These are phyloP conservation scores for Hygrocybe punicea DNA, from an alignment of 768 basidiomycete species.

Conservation along the genomic window DNA sequence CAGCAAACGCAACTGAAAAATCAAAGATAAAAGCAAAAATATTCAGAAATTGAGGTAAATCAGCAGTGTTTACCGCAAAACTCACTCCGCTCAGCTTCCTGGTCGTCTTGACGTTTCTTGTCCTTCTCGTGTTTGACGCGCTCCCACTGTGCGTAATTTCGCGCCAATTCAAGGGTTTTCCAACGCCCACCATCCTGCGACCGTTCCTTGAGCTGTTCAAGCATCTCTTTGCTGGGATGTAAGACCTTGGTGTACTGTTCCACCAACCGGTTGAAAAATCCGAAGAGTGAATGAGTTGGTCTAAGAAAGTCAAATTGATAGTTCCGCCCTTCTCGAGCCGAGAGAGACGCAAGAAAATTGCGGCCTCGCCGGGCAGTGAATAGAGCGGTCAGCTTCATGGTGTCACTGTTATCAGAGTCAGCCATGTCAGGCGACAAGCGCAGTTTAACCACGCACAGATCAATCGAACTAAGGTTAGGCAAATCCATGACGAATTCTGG, in stretches of 20 bases:
- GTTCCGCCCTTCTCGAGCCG: slow-evolving; percentile 86
- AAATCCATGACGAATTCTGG: slow-evolving; percentile 82
- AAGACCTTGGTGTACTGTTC: slow-evolving; percentile 93
- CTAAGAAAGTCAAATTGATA: slow-evolving; percentile 98
- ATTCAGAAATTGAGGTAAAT: slow-evolving; percentile 4
- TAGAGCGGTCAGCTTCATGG: slow-evolving; percentile 92
- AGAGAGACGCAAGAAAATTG: slow-evolving; percentile 79
- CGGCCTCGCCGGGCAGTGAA: slow-evolving; percentile 92
- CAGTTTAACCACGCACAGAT: slow-evolving; percentile 65
- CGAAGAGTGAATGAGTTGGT: slow-evolving; percentile 93
- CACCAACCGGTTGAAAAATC: slow-evolving; percentile 95
- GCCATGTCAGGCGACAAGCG: not conserved
- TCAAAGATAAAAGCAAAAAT: slow-evolving; percentile 9
- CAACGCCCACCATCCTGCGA: slow-evolving; percentile 66
- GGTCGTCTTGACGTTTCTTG: slow-evolving; percentile 83
- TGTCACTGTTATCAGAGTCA: slow-evolving; percentile 58
- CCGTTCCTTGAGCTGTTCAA: slow-evolving; percentile 67
- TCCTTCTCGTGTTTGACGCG: slow-evolving; percentile 77
- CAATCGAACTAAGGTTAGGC: slow-evolving; percentile 83
- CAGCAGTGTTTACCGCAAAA: slow-evolving; percentile 17
- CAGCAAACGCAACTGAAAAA: slow-evolving; percentile 77
- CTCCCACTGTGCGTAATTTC: slow-evolving; percentile 86
- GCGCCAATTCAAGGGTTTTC: slow-evolving; percentile 72
- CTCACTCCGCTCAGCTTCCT: slow-evolving; percentile 85
- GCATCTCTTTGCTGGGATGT: slow-evolving; percentile 70